Evolutionary conservation across 805 yeast genomes (phyloP), one percentile per base, ranked within the genome.

Genomic region (Starmerella apis): DNA sequence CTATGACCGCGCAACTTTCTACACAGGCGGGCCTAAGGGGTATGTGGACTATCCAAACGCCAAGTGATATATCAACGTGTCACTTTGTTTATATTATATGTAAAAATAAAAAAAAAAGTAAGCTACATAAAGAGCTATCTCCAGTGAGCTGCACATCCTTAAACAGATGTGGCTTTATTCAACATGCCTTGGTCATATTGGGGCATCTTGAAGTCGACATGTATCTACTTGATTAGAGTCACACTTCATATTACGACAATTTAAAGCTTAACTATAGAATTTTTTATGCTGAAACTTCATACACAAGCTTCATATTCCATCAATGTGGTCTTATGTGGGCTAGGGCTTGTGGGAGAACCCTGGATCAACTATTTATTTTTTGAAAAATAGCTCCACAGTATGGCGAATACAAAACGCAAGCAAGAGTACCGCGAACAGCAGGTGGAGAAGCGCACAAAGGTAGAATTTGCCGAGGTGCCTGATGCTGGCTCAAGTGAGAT

Each of bases 1-100:
- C 28, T 78, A 77, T 58, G 69, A 76, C 59, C 69, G 80, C 59
- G 51, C 56, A 16, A 69, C 74, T 9, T 78, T 78, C 63, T 79
- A 77, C 59, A 54, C 62, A 14, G 59, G 62, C 19, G 65, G 62
- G 16, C 65, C 63, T 5, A 52, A 62, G 38, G 78, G 78, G 11
- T 74, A 73, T 59, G 61, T 61, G 5, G 76, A 71, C 51, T 74
- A 72, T 49, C 75, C 75, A 14, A 39, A 32, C 25, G 49, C 51
- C 30, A 11, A 27, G 10, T 8, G 10, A 11, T 11, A 27, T 11
- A 11, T 11, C 10, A 8, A 27, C 30, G 30, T 11, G 30, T 27
- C 8, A 11, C 8, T 11, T 27, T 27, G 11, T 11, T 9, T 27
- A 27, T 27, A 11, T 11, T 27, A 11, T 8, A 9, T 27, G 11